Evolutionary conservation across 768 basidiomycete genomes (phyloP).

Genomic region (Baorangia bicolor): DNA sequence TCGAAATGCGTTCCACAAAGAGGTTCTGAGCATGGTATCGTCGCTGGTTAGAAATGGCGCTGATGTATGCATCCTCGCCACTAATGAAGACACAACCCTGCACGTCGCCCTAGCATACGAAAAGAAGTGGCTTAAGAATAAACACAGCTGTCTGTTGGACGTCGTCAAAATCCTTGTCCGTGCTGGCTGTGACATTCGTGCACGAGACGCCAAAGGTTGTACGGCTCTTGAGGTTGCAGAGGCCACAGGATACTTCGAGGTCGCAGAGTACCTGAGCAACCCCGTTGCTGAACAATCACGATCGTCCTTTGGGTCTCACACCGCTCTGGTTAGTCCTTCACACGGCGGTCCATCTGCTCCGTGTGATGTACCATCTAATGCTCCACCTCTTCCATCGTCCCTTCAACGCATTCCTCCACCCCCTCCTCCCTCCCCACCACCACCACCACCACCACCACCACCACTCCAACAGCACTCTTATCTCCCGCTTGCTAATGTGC

Average conservation of each 20-base stretch:
- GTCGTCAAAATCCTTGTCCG: neutral
- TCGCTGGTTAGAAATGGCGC: neutral
- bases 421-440: too few species aligned
- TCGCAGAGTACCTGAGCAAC: neutral
- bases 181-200: neutral
- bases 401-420: too few species aligned
- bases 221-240: neutral
- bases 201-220: neutral
- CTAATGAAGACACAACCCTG: neutral
- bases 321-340: too few species aligned
- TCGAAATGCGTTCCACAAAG: rapidly evolving
- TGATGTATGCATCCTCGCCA: neutral
- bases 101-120: neutral
- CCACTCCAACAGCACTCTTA: too few species aligned
- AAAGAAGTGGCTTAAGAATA: neutral
- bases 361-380: too few species aligned
- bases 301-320: too few species aligned
- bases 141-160: neutral
- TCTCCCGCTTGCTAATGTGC: too few species aligned
- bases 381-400: too few species aligned
- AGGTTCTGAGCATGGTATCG: neutral
- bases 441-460: too few species aligned
- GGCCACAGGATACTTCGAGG: rapidly evolving
- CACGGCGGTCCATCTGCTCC: too few species aligned
- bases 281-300: too few species aligned